phyloP scores from a whole-genome alignment of 768 basidiomycete genomes.

The Amanita rubescens region DNA sequence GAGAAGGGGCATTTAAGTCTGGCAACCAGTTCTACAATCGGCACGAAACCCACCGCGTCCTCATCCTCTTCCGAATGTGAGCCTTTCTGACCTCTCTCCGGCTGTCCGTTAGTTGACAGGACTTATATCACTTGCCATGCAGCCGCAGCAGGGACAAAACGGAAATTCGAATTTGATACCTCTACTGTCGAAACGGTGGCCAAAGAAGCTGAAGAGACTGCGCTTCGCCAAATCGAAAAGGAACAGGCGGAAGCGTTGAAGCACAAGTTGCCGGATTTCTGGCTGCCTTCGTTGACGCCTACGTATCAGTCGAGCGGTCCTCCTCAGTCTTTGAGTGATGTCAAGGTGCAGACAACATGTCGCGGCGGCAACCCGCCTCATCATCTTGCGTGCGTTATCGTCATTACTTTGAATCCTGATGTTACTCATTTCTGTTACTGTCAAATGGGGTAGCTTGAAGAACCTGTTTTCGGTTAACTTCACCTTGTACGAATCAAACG shows the following conservation, averaged over 20 bases:
- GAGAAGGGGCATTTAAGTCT: constrained; percentile 79
- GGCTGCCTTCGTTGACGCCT: constrained; percentile 91
- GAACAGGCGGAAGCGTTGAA: constrained; percentile 83
- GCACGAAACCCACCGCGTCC: constrained; percentile 30
- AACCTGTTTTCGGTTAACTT: constrained; percentile 78
- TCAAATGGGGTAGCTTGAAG: constrained; percentile 57
- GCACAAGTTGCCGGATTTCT: constrained; percentile 92
- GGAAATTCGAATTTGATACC: constrained; percentile 81
- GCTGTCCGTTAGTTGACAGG: neutral
- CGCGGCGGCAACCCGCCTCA: constrained; percentile 76
- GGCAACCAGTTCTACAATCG: constrained; percentile 32
- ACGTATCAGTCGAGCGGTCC: constrained; percentile 58
- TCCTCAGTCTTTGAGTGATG: constrained; percentile 63
- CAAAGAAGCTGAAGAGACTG: constrained; percentile 82
- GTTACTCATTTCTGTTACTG: constrained; percentile 6
- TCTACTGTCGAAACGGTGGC: constrained; percentile 64
- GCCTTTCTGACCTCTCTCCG: neutral
- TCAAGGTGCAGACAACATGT: constrained; percentile 87
- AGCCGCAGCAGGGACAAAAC: constrained; percentile 59
- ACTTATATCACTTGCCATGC: neutral
- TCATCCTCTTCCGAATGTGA: constrained; percentile 21
- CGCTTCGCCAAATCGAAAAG: constrained; percentile 70
- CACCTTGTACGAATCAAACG: constrained; percentile 35
- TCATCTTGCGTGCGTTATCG: constrained; percentile 55
- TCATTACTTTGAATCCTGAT: neutral